These are phyloP conservation scores for Talaromyces thailandensis DNA, from an alignment of 495 filamentous ascomycete species.

Conservation along the genomic window DNA sequence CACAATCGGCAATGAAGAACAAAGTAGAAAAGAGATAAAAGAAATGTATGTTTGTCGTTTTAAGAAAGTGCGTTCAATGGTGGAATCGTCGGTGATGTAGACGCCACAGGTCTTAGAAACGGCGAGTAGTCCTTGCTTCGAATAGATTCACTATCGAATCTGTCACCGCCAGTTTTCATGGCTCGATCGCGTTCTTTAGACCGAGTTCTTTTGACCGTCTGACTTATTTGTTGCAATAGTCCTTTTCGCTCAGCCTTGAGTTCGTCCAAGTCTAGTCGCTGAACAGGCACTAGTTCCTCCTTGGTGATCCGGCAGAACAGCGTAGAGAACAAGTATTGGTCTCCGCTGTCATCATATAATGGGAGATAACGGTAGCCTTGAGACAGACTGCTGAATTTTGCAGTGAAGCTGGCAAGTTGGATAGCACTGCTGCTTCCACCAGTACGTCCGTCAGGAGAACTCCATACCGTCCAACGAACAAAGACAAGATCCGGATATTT, in stretches of 20 bases:
- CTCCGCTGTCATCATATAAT: slow-evolving; percentile 80
- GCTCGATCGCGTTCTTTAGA: slow-evolving; percentile 30
- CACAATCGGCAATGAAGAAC: not conserved
- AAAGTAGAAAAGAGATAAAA: not conserved
- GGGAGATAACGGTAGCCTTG: slow-evolving; percentile 95
- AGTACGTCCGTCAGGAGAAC: slow-evolving; percentile 59
- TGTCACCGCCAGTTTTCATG: not conserved
- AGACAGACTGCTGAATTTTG: slow-evolving; percentile 80
- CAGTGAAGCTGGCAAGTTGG: slow-evolving; percentile 81
- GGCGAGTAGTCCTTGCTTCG: slow-evolving; percentile 5
- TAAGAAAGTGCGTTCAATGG: not conserved
- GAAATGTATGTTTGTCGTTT: not conserved
- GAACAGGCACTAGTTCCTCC: slow-evolving; percentile 42
- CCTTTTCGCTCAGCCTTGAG: slow-evolving; percentile 40
- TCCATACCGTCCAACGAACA: slow-evolving; percentile 86
- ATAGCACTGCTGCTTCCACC: slow-evolving; percentile 51
- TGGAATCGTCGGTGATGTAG: slow-evolving; percentile 5
- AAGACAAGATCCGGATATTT: slow-evolving; percentile 91
- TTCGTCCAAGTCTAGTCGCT: slow-evolving; percentile 36
- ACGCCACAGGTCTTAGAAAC: not conserved
- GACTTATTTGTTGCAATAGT: slow-evolving; percentile 39
- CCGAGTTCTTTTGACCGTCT: slow-evolving; percentile 40
- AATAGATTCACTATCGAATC: not conserved
- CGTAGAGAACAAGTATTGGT: slow-evolving; percentile 89
- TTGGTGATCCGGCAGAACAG: slow-evolving; percentile 82